These are phyloP conservation scores for Isatis tinctoria DNA, from an alignment of 345 rosid genomes.

Conservation along the genomic window DNA sequence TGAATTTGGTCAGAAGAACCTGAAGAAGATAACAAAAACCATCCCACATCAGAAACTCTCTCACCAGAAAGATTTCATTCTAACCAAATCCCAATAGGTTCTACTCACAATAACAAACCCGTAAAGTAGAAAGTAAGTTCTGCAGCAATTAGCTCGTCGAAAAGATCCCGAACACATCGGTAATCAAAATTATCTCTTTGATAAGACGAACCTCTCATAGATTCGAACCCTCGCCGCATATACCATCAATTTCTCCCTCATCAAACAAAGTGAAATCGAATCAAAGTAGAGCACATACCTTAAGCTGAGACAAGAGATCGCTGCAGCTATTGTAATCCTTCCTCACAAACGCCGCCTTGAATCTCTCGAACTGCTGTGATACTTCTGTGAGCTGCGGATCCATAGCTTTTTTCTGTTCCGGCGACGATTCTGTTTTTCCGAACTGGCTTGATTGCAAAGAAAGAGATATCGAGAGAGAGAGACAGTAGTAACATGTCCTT, in stretches of 20 bases:
- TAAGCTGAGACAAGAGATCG: conserved; percentile 67
- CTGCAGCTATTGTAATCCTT: conserved; percentile 55
- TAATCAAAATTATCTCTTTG: not conserved
- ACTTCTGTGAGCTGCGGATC: conserved; percentile 84
- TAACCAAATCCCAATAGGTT: not conserved
- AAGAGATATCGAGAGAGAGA: not conserved
- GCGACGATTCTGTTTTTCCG: not conserved
- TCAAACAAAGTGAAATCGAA: not conserved
- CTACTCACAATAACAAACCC: too few relatives aligned
- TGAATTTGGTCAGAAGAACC: conserved; percentile 77
- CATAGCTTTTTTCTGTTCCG: conserved; percentile 37
- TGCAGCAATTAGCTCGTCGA: not conserved
- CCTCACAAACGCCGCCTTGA: conserved; percentile 76
- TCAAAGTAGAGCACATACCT: conserved; percentile 46
- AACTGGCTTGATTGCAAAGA: conserved; percentile 44
- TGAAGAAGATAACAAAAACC: conserved; percentile 23
- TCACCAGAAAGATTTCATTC: not conserved
- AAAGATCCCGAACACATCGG: not conserved
- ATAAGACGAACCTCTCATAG: not conserved
- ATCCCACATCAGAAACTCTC: not conserved
- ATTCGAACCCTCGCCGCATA: not conserved
- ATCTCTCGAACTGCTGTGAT: conserved; percentile 78
- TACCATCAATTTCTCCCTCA: not conserved
- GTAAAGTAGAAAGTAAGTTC: too few relatives aligned
- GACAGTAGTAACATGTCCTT: not conserved